Base-by-base conservation (phyloP, 345 rosid species). In the Carallia pectinifolia region DNA sequence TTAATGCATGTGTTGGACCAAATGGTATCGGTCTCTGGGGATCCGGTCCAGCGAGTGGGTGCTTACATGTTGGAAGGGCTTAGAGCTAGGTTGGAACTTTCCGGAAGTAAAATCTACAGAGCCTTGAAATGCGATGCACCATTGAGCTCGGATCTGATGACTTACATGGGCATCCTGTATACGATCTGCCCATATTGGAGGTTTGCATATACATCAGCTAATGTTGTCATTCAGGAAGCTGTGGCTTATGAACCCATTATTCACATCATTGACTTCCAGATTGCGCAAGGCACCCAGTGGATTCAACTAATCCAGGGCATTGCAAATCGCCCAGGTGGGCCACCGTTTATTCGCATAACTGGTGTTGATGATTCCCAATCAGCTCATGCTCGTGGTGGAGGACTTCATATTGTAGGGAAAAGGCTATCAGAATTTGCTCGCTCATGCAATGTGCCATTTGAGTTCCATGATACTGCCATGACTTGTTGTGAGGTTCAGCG, bases 351-450 rank as follows among this genome's bases (percentile, higher is more conserved):
- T 31, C 96, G 90, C 48, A 74, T 95, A 62, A 95, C 99, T 7
- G 99, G 96, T 18, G 81, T 95, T 65, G 99, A 95, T 71, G 98
- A 95, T 79, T 81, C 97, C 52, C 97, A 95, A 72, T 95, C 99
- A 15, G 77, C 82, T 53, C 87, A 79, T 54, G 99, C 99, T n/a
- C 96, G 99, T 7, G 98, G 92, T 39, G 97, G 98, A 53, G 96
- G 99, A 12, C 97, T 92, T 18, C 53, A 77, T 73, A 77, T 95
- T 67, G 89, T 95, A 1, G 90, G 96, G 3, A 74, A 80, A 76
- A 86, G 62, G 80, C 86, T 95, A 7, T 64, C 81, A 8, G 67
- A 76, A 61, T 63, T 78, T 69, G 99, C 98, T 0, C 62, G 69
- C 71, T 68, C 82, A 1, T 77, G 71, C 69, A 88, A 88, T 53